These are phyloP conservation scores for Cryptococcus sp. DNA, from an alignment of 1,284 basidiomycete genomes.

Conservation along the genomic window DNA sequence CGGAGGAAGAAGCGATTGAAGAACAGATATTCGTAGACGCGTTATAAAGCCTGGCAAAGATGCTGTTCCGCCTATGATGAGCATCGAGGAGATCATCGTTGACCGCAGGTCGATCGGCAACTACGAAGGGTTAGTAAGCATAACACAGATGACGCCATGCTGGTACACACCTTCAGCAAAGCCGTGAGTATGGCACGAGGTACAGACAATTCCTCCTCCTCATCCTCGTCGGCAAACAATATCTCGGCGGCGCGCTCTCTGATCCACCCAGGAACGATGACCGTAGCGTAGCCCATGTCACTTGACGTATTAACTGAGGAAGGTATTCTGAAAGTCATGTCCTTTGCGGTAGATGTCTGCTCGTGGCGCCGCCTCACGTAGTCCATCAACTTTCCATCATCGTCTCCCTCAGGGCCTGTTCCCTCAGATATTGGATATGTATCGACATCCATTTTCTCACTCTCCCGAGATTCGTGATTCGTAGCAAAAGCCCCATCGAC, in stretches of 20 bases:
- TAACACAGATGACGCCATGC: conserved; percentile 4
- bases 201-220: conserved; percentile 77
- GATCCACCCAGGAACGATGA: conserved; percentile 92
- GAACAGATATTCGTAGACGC: conserved; percentile 73
- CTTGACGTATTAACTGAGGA: not conserved
- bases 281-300: conserved; percentile 58
- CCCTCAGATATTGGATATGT: too few species aligned
- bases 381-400: conserved; percentile 16
- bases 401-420: conserved; percentile 9
- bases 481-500: conserved; percentile 23
- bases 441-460: conserved; percentile 11
- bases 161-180: conserved; percentile 66
- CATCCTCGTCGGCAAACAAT: conserved; percentile 85
- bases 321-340: conserved; percentile 23
- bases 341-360: conserved; percentile 16
- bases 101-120: conserved; percentile 85
- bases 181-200: conserved; percentile 76
- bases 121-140: conserved; percentile 52
- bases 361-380: conserved; percentile 20
- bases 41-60: conserved; percentile 91
- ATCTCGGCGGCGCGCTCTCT: conserved; percentile 87
- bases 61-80: conserved; percentile 83
- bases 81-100: conserved; percentile 73
- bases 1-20: conserved; percentile 62
- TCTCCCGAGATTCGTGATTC: conserved; percentile 2